A percentile compares a stretch with the other conserved stretches of the same genome.
phyloP scores from a whole-genome alignment of 2,329 filamentous ascomycete species.

The Whalleya microplaca region DNA sequence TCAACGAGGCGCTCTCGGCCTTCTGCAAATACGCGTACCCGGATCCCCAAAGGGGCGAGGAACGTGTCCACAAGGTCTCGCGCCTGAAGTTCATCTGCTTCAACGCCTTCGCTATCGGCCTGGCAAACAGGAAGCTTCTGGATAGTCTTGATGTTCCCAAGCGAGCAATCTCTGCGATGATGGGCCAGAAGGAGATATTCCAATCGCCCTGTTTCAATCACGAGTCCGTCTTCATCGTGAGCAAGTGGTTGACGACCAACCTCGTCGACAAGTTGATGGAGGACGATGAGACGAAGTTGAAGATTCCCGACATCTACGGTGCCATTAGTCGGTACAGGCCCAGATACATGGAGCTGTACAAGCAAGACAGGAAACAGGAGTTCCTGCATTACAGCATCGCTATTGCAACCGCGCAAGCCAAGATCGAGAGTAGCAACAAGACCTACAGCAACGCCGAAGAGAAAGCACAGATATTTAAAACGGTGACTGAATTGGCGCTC shows the following conservation, averaged over 20 bases:
- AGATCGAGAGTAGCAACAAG: not conserved
- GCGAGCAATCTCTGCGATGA: not conserved
- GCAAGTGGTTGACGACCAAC: not conserved
- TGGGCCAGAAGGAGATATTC: not conserved
- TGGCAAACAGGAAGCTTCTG: not conserved
- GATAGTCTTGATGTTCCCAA: not conserved
- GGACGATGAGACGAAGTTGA: not conserved
- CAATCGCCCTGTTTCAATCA: not conserved
- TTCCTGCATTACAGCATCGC: not conserved
- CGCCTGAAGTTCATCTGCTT: not conserved
- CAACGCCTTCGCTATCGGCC: not conserved
- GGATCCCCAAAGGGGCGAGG: not conserved
- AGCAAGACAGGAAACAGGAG: not conserved
- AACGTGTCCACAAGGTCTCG: not conserved
- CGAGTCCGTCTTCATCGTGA: not conserved
- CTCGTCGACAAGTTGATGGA: not conserved
- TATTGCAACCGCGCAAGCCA: not conserved
- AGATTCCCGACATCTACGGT: not conserved
- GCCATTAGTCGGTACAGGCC: not conserved
- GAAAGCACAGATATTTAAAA: too few relatives aligned
- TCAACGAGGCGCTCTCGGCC: not conserved
- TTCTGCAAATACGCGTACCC: not conserved
- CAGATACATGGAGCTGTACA: not conserved
- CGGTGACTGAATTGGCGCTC: too few relatives aligned
- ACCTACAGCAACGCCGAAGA: too few relatives aligned